phyloP scores from a whole-genome alignment of 768 basidiomycete species.

The Mycena rebaudengoi region DNA sequence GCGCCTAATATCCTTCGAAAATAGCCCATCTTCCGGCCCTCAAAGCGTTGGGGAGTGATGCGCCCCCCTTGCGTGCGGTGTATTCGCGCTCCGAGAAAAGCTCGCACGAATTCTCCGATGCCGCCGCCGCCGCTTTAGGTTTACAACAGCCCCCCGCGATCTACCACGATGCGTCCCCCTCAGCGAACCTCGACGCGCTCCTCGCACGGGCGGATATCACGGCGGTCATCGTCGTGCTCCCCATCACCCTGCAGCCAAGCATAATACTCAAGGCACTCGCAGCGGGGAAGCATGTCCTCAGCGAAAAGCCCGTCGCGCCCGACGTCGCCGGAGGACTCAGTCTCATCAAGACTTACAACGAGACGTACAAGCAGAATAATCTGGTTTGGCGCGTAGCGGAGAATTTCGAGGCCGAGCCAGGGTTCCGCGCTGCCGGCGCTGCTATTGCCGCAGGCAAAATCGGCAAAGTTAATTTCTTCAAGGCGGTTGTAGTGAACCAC shows the following conservation, averaged over 20 bases:
- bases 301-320: slow-evolving; percentile 87
- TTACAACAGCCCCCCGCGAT: slow-evolving; percentile 52
- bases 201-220: slow-evolving; percentile 73
- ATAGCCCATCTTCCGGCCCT: slow-evolving; percentile 88
- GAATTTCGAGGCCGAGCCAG: slow-evolving; percentile 78
- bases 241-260: slow-evolving; percentile 77
- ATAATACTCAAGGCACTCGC: slow-evolving; percentile 69
- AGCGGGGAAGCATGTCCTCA: slow-evolving; percentile 88
- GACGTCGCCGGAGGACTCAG: slow-evolving; percentile 69
- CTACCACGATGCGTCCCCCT: slow-evolving; percentile 63
- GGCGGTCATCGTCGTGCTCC: slow-evolving; percentile 79
- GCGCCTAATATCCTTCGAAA: too few relatives aligned
- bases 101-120: slow-evolving; percentile 59
- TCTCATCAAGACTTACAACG: slow-evolving; percentile 74
- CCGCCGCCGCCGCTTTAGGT: slow-evolving; percentile 56
- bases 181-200: slow-evolving; percentile 63
- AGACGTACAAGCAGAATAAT: slow-evolving; percentile 67
- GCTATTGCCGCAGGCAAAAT: slow-evolving; percentile 68
- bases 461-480: slow-evolving; percentile 77
- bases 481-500: slow-evolving; percentile 57
- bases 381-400: slow-evolving; percentile 86
- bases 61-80: slow-evolving; percentile 65
- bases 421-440: slow-evolving; percentile 54
- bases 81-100: slow-evolving; percentile 82
- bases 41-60: slow-evolving; percentile 54